Conservation (phyloP, 129 eudicot genomes). For the Flaveria linearis region DNA sequence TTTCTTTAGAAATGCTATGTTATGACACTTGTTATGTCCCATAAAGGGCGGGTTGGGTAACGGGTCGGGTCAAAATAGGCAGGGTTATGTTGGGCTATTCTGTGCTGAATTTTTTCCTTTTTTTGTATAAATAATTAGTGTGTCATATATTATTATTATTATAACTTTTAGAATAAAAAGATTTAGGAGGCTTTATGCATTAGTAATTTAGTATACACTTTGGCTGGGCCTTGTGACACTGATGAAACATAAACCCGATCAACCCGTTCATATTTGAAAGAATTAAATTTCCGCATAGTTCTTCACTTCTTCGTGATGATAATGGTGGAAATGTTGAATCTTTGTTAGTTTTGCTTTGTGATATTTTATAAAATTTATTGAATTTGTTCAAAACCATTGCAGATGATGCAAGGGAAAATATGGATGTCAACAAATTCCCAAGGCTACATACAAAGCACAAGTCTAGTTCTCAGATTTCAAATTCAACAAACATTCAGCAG, state of each 20-base stretch:
- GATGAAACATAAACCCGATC: background rate
- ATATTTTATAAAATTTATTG: background rate
- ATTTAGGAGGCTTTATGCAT: background rate
- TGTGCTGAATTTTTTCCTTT: background rate
- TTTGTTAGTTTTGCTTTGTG: background rate
- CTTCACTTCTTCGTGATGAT: too few relatives aligned
- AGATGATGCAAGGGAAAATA: slow-evolving; percentile 94
- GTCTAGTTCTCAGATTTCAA: slow-evolving; percentile 67
- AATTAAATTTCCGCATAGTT: too few relatives aligned
- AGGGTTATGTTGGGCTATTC: slow-evolving; percentile 13
- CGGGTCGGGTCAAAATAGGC: background rate
- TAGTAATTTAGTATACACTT: background rate
- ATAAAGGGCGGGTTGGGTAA: background rate
- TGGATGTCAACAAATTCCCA: slow-evolving; percentile 55
- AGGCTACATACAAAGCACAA: slow-evolving; percentile 64
- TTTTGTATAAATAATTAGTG: background rate
- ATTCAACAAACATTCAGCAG: slow-evolving; percentile 41
- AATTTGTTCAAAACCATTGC: slow-evolving; percentile 22
- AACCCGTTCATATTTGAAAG: background rate
- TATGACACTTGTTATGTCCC: background rate
- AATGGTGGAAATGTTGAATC: background rate
- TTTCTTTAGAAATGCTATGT: slow-evolving; percentile 1
- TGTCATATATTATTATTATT: background rate
- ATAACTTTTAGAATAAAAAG: too few relatives aligned
- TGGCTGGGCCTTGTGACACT: background rate